A percentile compares a stretch with the other conserved stretches of the same genome.
Conservation (phyloP, 163 green algal species). For the Scenedesmus sp. region DNA sequence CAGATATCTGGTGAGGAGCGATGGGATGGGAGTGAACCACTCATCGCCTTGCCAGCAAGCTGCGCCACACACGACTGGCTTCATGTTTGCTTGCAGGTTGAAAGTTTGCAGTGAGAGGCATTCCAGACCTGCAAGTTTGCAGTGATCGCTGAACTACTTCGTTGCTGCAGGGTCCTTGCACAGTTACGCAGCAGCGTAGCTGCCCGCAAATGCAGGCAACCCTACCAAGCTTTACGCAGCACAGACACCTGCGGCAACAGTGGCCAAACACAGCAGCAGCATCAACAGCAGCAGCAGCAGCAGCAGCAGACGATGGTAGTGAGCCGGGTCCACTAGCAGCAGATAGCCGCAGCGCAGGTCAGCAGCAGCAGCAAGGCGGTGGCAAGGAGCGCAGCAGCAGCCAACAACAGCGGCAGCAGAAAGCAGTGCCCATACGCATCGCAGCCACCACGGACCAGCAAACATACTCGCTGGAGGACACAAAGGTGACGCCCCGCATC, state of each 20-base stretch:
- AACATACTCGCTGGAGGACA: constrained; percentile 48
- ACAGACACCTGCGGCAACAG: not conserved
- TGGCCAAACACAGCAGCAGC: not conserved
- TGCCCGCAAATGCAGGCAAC: not conserved
- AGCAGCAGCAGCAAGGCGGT: not conserved
- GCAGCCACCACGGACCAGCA: constrained; percentile 27
- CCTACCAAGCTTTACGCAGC: not conserved
- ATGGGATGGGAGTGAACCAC: not conserved
- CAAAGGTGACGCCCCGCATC: not conserved
- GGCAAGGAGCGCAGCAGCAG: constrained; percentile 19
- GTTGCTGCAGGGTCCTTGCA: not conserved
- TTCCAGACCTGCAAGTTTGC: no score
- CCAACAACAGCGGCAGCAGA: constrained; percentile 1
- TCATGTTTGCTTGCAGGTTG: not conserved
- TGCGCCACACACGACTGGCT: no score
- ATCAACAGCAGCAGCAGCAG: constrained; percentile 8
- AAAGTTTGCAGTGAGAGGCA: no score
- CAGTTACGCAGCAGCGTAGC: not conserved
- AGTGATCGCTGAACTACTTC: not conserved
- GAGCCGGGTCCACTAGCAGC: not conserved
- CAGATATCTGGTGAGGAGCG: not conserved
- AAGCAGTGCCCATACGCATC: constrained; percentile 13
- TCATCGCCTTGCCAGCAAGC: no score
- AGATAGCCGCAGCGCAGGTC: not conserved
- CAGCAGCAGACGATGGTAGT: constrained; percentile 2